Conservation (phyloP, 2,329 filamentous ascomycete species). For the Aspergillus sergii region DNA sequence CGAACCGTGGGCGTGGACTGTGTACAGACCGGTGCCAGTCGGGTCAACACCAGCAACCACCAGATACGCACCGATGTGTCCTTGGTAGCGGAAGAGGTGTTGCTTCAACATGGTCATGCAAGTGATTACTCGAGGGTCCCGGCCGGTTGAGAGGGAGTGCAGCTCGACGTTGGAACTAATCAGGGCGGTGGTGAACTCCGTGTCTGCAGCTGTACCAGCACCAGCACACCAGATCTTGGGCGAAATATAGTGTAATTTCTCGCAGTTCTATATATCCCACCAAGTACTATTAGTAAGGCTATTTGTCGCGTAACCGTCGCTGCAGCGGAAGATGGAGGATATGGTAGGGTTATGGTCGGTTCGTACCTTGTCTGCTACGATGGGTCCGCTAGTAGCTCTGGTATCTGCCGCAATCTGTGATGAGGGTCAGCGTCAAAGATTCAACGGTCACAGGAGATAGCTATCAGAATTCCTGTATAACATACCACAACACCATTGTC, state of each 20-base stretch:
- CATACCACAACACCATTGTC: conserved; percentile 92
- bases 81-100: conserved; percentile 98
- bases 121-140: conserved; percentile 94
- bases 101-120: conserved; percentile 99
- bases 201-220: conserved; percentile 95
- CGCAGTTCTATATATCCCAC: conserved; percentile 71
- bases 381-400: conserved; percentile 92
- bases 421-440: conserved; percentile 25
- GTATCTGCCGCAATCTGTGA: conserved; percentile 92
- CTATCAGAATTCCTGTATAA: conserved; percentile 23
- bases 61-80: conserved; percentile 95
- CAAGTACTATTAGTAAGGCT: background rate
- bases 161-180: conserved; percentile 99
- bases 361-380: conserved; percentile 91
- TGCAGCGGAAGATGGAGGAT: background rate
- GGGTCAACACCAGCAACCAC: conserved; percentile 97
- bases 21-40: conserved; percentile 93
- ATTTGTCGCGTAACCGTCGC: background rate
- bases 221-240: conserved; percentile 99
- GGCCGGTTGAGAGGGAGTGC: conserved; percentile 92
- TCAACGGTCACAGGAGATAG: background rate
- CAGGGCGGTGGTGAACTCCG: conserved; percentile 97
- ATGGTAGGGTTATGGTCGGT: background rate
- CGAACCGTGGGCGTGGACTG: conserved; percentile 95
- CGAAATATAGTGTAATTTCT: conserved; percentile 98